phyloP scores from a whole-genome alignment of 345 rosid genomes.

The Hirschfeldia incana region DNA sequence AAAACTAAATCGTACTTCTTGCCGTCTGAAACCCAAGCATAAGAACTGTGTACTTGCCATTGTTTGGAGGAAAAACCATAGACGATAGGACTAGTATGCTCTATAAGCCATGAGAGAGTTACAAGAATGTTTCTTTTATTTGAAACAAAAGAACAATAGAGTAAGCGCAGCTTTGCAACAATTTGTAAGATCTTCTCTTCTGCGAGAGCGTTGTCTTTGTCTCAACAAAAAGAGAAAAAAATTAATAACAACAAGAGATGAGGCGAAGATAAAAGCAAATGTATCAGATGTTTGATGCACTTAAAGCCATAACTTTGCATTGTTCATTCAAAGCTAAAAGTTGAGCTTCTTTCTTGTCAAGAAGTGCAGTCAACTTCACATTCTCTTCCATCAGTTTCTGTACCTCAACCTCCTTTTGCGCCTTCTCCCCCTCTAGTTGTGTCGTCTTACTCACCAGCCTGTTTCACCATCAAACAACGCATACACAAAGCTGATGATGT shows the following conservation, averaged over 20 bases:
- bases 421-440: slow-evolving; percentile 84
- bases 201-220: slow-evolving; percentile 25
- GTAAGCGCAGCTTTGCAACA: slow-evolving; percentile 3
- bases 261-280: slow-evolving; percentile 1
- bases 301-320: slow-evolving; percentile 95
- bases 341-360: slow-evolving; percentile 96
- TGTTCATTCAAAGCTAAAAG: slow-evolving; percentile 93
- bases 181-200: slow-evolving; percentile 17
- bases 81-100: no score
- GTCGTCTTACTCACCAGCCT: slow-evolving; percentile 83
- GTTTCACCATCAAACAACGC: slow-evolving; percentile 33
- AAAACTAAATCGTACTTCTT: no score
- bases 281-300: slow-evolving; percentile 52
- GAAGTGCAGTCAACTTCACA: slow-evolving; percentile 74
- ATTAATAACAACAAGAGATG: background rate
- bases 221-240: slow-evolving; percentile 7
- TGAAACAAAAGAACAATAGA: slow-evolving; percentile 13
- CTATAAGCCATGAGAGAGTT: background rate
- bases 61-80: no score
- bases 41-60: no score
- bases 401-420: slow-evolving; percentile 85
- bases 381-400: slow-evolving; percentile 94
- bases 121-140: slow-evolving; percentile 26
- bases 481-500: background rate
- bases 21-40: no score